Base-by-base conservation (phyloP, 148 eudicot genomes). In the Silene latifolia region DNA sequence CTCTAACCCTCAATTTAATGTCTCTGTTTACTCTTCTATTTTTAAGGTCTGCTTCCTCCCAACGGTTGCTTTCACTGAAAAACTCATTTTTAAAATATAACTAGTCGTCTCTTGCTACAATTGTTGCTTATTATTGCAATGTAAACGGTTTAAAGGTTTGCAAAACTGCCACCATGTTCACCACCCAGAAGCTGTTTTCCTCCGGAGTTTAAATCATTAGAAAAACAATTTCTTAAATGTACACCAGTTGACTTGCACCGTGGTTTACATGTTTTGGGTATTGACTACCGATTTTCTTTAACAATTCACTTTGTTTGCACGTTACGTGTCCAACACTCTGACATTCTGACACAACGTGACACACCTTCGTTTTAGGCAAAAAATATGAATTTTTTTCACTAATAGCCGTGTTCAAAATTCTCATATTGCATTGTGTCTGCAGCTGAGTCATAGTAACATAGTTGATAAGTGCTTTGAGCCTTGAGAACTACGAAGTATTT, bases 1-100 rank as follows among this genome's bases (percentile, higher is more conserved):
- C 1, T 39, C 58, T 42, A 24, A 56, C 51, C 47, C 23, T 67
- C 72, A 56, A 72, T 47, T 76, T 15, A 69, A 48, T 60, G 48
- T 69, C 69, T 59, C 61, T 65, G 61, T 64, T 69, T 79, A 61
- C 4, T 63, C 63, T 69, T 23, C 70, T 23, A 23, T 69, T 17
- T 69, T 79, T 25, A 51, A 20, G 20, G 9, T 42, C 61, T 44
- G 35, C 8, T 35, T 44, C 27, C 59, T 29, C 32, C 21, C 19
- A 47, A 8, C 4, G 48, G 53, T 10, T 63, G 32, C 29, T n/a
- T 42, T 27, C n/a, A 48, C n/a, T 69, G 29, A 57, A 51, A 35
- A 18, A 32, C 8, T 14, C 51, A 39, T 23, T 48, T 70, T 51
- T 51, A 18, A 58, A 67, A 15, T 42, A 13, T 19, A 51, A 39